Base-by-base conservation (phyloP, 768 basidiomycete genomes). In the Pisolithus albus region DNA sequence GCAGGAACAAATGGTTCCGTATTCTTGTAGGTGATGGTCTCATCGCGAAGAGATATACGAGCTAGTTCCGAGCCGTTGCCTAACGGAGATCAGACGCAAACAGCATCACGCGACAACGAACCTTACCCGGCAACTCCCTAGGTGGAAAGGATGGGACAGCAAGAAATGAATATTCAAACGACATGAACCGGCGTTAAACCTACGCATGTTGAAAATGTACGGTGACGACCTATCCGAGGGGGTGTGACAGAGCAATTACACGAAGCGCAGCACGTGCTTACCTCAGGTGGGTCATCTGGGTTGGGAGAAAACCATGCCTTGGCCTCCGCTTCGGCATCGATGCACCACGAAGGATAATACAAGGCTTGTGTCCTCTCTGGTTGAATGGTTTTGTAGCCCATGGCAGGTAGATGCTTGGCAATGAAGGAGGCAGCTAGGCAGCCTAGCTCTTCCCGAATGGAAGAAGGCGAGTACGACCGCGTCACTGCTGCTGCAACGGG, bases 341-440 rank as follows among this genome's bases (percentile, higher is more conserved):
- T 64, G 28, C 81, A 68, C 84, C 84, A 86, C 10, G 72, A 75
- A 4, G 84, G 84, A 47, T 82, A 77, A 60, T 84, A 86, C 3
- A 81, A 64, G 7, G 82, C 75, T 43, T 72, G 66, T 23, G 81
- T 70, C 21, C 72, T 74, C 11, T 65, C 61, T 21, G 83, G 82
- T 45, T 59, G 71, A 4, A 76, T 53, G 46, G 72, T 66, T 39
- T 68, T 62, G 54, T 72, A 69, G 5, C 72, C 72, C 28, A 71
- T 60, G 21, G 58, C 61, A 2, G 75, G 73, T 26, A 80, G 56
- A 47, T 64, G 63, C 26, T 68, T 67, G 16, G 73, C 70, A 37
- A 72, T 60, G 63, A 55, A 0, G 66, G 75, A 54, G 56, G 61
- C 11, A 64, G 34, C 0, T 67, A 42, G 5, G 56, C 58, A 23